Evolutionary conservation across 1,139 yeast species (phyloP).

Genomic region (Neolecta irregularis): DNA sequence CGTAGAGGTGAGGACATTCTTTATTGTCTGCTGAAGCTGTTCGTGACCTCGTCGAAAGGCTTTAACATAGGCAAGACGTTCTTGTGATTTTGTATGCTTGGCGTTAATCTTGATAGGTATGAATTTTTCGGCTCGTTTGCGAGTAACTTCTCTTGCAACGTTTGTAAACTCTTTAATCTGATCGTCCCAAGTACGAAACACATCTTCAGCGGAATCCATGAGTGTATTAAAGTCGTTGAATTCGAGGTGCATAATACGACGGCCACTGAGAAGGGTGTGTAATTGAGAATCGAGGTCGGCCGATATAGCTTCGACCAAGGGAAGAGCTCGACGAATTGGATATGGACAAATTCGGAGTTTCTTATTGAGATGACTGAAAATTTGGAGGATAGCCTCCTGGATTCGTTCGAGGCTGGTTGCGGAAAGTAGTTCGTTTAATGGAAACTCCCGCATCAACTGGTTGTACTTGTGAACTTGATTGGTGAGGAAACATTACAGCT

Average conservation of each 20-base stretch:
- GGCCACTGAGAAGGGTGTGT: slow-evolving; percentile 18
- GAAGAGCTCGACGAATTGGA: slow-evolving; percentile 50
- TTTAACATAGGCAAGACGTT: slow-evolving; percentile 32
- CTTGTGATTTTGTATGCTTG: slow-evolving; percentile 32
- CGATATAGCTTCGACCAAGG: slow-evolving; percentile 48
- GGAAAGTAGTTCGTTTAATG: slow-evolving; percentile 43
- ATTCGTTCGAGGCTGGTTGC: slow-evolving; percentile 35
- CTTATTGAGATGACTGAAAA: slow-evolving; percentile 48
- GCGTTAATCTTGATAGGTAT: slow-evolving; percentile 46
- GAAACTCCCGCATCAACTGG: slow-evolving; percentile 53
- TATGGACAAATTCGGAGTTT: slow-evolving; percentile 45
- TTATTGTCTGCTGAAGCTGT: slow-evolving; percentile 30
- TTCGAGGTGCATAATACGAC: slow-evolving; percentile 26
- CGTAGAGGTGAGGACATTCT: slow-evolving; percentile 24
- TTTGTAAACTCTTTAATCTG: slow-evolving; percentile 40
- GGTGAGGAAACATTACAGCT: not conserved
- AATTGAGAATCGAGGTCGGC: slow-evolving; percentile 30
- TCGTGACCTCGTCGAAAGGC: slow-evolving; percentile 42
- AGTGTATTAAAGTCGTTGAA: slow-evolving; percentile 24
- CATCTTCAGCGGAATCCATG: slow-evolving; percentile 20
- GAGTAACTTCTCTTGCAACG: slow-evolving; percentile 54
- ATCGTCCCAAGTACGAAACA: slow-evolving; percentile 36
- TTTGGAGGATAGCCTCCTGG: slow-evolving; percentile 31
- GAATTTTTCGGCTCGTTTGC: slow-evolving; percentile 63
- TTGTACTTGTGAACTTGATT: slow-evolving; percentile 39